Base-by-base conservation (phyloP, 257 asterid genomes). In the Solanum clarkiae region DNA sequence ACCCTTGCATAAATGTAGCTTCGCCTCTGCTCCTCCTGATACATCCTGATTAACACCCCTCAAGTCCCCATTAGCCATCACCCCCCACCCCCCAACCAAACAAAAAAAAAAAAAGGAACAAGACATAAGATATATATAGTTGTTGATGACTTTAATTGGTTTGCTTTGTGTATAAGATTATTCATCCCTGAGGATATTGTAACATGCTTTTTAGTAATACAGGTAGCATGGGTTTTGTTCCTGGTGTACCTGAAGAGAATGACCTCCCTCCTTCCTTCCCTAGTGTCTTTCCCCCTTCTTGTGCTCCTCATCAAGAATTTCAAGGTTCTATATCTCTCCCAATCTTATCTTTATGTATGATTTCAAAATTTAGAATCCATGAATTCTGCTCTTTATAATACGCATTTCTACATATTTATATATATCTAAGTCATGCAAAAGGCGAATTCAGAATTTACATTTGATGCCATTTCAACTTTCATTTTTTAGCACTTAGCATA, bases 221-320 rank as follows among this genome's bases (percentile, higher is more conserved):
- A 32, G 85, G 80, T n/a, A 51, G 44, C 5, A 93, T 91, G 93
- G 89, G 93, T 65, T 95, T 91, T 77, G 63, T 89, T 85, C 93
- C 94, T 45, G 93, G 88, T 18, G 91, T 22, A 74, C 22, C 60
- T 22, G 57, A 90, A 47, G 53, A 57, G 10, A 36, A 44, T 86
- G 90, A 81, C 82, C 91, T 86, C 15, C 91, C 89, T 20, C 57
- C 84, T 90, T 0, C 84, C 90, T 5, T 82, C 55, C 89, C 80
- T 7, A 26, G 65, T 53, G 82, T 53, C 2, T 77, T 51, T 53
- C 83, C 88, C 0, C 84, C 92, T 6, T 89, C 93, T 42, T 88
- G 88, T 60, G 86, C 89, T 42, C 92, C 93, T 53, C 85, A 82
- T 69, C 95, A 91, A 70, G 93, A 94, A 45, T 93, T 90, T 87